These are phyloP conservation scores for Bipolaris victoriae DNA, from an alignment of 2,329 filamentous ascomycete genomes.

Conservation along the genomic window DNA sequence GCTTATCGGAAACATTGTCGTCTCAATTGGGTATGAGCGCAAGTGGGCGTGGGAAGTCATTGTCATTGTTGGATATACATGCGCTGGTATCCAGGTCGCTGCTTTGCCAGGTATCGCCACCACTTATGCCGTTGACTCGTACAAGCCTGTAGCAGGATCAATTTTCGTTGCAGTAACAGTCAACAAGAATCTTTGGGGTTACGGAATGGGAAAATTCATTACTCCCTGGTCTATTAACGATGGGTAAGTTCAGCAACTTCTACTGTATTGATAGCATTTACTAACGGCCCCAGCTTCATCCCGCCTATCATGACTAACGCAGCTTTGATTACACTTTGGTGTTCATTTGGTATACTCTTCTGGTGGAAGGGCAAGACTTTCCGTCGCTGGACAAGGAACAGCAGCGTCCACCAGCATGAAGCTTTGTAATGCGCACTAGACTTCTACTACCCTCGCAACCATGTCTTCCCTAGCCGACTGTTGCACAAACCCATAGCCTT, in stretches of 20 bases:
- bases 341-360: conserved; percentile 61
- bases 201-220: conserved; percentile 64
- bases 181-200: conserved; percentile 69
- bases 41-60: conserved; percentile 62
- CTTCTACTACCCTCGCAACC: not conserved
- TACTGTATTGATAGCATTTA: not conserved
- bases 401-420: conserved; percentile 56
- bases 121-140: conserved; percentile 67
- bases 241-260: conserved; percentile 47
- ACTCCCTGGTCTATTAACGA: conserved; percentile 58
- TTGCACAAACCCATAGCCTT: not conserved
- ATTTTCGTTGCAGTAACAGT: conserved; percentile 67
- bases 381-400: conserved; percentile 61
- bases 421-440: conserved; percentile 1
- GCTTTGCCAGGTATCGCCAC: conserved; percentile 65
- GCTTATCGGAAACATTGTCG: conserved; percentile 64
- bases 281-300: conserved; percentile 47
- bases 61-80: conserved; percentile 64
- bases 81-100: conserved; percentile 64
- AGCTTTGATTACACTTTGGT: conserved; percentile 60
- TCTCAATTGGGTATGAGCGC: conserved; percentile 60
- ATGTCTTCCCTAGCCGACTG: not conserved
- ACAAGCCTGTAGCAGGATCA: conserved; percentile 66
- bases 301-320: conserved; percentile 67
- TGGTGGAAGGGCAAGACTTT: conserved; percentile 66